Conservation (phyloP, 495 filamentous ascomycete species). For the Penicillium coprophilum region DNA sequence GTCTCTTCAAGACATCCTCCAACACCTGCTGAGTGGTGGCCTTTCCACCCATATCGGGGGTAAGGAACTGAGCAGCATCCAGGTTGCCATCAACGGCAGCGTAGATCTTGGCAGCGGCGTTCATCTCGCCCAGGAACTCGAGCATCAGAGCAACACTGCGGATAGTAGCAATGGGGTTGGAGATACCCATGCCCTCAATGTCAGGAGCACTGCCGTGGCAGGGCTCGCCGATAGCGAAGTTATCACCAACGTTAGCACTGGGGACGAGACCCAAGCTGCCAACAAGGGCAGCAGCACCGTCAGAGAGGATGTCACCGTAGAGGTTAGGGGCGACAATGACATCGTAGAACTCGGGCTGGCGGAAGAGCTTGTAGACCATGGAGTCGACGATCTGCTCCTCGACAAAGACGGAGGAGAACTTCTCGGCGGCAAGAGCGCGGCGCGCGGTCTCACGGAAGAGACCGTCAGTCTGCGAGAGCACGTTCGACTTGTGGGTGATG, state of each 20-base stretch:
- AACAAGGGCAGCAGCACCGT: constrained; percentile 93
- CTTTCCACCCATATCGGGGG: constrained; percentile 87
- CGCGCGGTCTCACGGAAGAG: constrained; percentile 84
- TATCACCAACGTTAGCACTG: constrained; percentile 93
- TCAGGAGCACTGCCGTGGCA: constrained; percentile 97
- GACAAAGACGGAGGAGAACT: constrained; percentile 62
- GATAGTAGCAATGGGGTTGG: constrained; percentile 95
- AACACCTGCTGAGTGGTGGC: constrained; percentile 87
- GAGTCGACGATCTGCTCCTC: constrained; percentile 99
- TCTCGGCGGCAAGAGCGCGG: constrained; percentile 61
- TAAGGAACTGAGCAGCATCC: constrained; percentile 76
- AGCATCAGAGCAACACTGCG: constrained; percentile 91
- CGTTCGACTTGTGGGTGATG: constrained; percentile 98
- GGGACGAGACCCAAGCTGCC: constrained; percentile 93
- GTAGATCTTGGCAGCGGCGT: constrained; percentile 86
- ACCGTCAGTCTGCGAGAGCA: constrained; percentile 93
- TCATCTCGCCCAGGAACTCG: constrained; percentile 85
- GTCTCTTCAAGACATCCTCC: constrained; percentile 79
- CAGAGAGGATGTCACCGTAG: constrained; percentile 95
- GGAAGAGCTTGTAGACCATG: constrained; percentile 99
- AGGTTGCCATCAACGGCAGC: constrained; percentile 89
- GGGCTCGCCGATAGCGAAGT: constrained; percentile 95
- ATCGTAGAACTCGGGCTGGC: constrained; percentile 89
- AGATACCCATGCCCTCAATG: constrained; percentile 87
- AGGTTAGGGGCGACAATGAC: constrained; percentile 98